Base-by-base conservation (phyloP, 805 yeast genomes). In the Yamadazyma paraphyllophila region DNA sequence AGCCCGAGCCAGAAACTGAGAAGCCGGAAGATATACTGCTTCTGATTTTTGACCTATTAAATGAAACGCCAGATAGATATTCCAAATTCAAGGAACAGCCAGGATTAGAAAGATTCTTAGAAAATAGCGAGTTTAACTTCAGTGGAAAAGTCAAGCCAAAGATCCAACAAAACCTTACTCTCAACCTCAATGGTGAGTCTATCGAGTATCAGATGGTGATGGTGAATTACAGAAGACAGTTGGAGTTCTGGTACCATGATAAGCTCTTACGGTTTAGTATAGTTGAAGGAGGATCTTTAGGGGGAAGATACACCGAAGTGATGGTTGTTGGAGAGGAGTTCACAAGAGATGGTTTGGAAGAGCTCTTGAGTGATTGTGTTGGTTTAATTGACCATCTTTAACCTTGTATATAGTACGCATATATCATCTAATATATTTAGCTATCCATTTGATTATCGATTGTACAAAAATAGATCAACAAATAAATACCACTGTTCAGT, bases 251-350 rank as follows among this genome's bases (percentile, higher is more conserved):
- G n/a, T 69, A 57, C 43, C 62, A 62, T 11, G 67, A 63, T 12
- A 57, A 56, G 36, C 56, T 62, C 35, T 60, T 77, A 14, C 80
- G 77, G 49, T 66, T 69, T 43, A 66, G 74, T 35, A 57, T 70
- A 13, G 62, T 77, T 13, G 85, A 81, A 54, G 83, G 83, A n/a
- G 85, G 85, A 3, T 60, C 70, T 6, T 63, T 78, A 37, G 84
- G 83, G 10, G 85, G 85, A 1, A 64, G 81, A 46, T 62, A 69
- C 20, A 49, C 66, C 7, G 85, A 81, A 57, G 69, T 78, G 44
- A 64, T 71, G 49, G 60, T 81, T 49, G 73, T 77, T 39, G 70
- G 78, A 33, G 61, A 66, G 43, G 43, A 51, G 20, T 41, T 58
- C 15, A 51, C 47, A 36, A 55, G 58, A 20, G 57, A 45, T 2